Percentiles rank a stretch among this genome's conserved stretches.
These are phyloP conservation scores for Mortierella sp. DNA, from an alignment of 371 early-diverging fungal genomes.

Conservation along the genomic window DNA sequence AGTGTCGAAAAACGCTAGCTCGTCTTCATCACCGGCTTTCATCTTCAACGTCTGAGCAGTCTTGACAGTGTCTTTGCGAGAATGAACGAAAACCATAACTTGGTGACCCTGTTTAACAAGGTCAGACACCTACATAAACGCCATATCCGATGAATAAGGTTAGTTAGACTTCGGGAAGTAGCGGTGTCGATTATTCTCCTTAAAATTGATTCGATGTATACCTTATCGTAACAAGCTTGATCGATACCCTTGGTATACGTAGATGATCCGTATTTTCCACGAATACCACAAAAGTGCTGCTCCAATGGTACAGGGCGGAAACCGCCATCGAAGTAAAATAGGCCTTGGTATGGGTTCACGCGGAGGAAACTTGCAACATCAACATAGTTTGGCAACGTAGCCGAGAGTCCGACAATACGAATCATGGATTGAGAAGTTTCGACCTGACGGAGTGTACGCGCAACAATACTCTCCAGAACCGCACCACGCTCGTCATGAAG, in stretches of 20 bases:
- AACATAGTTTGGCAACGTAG: conserved; percentile 98
- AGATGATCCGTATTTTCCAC: conserved; percentile 84
- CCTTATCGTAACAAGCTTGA: conserved; percentile 89
- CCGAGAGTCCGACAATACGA: conserved; percentile 99
- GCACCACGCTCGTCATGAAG: conserved; percentile 99
- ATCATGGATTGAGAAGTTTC: conserved; percentile 95
- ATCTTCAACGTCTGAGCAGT: conserved; percentile 89
- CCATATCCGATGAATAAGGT: neutral
- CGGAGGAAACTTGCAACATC: conserved; percentile 97
- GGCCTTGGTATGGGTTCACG: conserved; percentile 91
- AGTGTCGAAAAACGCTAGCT: conserved; percentile 56
- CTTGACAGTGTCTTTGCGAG: conserved; percentile 95
- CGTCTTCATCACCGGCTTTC: conserved; percentile 72
- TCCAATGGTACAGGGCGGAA: conserved; percentile 96
- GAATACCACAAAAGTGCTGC: conserved; percentile 94
- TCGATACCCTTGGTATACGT: conserved; percentile 78
- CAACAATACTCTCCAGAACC: conserved; percentile 98
- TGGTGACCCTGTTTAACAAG: conserved; percentile 90
- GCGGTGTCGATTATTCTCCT: neutral
- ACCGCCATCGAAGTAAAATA: conserved; percentile 96
- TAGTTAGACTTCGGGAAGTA: neutral
- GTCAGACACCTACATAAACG: conserved; percentile 53
- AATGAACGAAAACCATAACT: conserved; percentile 99
- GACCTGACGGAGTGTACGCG: conserved; percentile 93
- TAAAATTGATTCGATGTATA: conserved; percentile 51